phyloP scores from a whole-genome alignment of 805 yeast genomes.

The Kockiozyma suomiensis region DNA sequence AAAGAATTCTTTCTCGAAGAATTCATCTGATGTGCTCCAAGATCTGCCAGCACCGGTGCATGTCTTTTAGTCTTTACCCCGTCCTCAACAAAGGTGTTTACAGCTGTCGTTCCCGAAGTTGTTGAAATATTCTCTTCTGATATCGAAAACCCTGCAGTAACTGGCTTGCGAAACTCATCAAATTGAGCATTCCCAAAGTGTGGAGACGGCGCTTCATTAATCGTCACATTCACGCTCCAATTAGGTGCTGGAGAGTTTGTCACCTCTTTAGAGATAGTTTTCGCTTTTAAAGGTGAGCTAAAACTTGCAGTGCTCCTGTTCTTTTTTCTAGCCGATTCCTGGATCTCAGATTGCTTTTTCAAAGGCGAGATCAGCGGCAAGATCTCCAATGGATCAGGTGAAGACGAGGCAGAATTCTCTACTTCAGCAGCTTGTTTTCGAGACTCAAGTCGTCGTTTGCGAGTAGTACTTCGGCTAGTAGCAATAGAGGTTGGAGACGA shows the following conservation, averaged over 20 bases:
- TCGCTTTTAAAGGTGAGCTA: background rate
- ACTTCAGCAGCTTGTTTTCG: background rate
- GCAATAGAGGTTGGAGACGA: background rate
- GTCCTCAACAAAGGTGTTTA: too few relatives aligned
- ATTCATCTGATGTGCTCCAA: background rate
- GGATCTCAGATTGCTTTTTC: constrained; percentile 6
- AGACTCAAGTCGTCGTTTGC: background rate
- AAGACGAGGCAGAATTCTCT: background rate
- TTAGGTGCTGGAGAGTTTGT: background rate
- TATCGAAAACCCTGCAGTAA: background rate
- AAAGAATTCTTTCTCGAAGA: background rate
- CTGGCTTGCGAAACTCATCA: background rate
- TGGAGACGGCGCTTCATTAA: constrained; percentile 9
- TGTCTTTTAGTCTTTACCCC: too few relatives aligned
- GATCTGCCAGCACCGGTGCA: too few relatives aligned
- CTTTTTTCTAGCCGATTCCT: background rate
- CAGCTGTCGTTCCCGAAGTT: background rate
- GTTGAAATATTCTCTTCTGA: background rate
- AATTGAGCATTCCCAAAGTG: background rate
- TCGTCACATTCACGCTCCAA: constrained; percentile 28
- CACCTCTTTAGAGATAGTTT: background rate
- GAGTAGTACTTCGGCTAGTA: constrained; percentile 2
- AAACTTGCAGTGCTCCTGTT: background rate
- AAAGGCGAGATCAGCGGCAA: constrained; percentile 25
- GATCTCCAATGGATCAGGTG: constrained; percentile 28